Conservation (phyloP, 352 stramenopile genomes). For the Pythium phragmiticola region DNA sequence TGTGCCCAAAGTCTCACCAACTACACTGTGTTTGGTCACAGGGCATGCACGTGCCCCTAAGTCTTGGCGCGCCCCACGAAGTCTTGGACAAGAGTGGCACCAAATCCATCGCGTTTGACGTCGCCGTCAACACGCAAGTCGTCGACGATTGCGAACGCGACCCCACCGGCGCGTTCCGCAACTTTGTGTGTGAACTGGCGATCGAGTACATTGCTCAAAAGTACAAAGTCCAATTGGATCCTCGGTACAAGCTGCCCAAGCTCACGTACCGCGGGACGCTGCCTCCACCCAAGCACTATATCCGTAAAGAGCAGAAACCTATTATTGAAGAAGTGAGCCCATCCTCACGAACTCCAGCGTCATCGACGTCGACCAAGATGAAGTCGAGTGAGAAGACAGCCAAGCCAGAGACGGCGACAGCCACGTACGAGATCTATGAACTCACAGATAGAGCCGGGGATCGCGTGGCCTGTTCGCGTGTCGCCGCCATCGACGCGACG, state of each 20-base stretch:
- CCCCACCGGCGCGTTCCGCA: constrained; percentile 66
- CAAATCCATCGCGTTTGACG: constrained; percentile 66
- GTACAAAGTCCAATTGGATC: constrained; percentile 78
- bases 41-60: constrained; percentile 77
- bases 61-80: constrained; percentile 63
- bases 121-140: constrained; percentile 78
- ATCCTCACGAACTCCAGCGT: neutral
- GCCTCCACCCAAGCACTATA: constrained; percentile 76
- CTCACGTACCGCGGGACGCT: constrained; percentile 63
- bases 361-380: neutral
- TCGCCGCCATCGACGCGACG: constrained; percentile 32
- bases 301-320: constrained; percentile 64
- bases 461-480: constrained; percentile 32
- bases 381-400: neutral
- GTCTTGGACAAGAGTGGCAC: constrained; percentile 74
- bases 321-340: constrained; percentile 68
- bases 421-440: constrained; percentile 48
- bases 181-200: constrained; percentile 81
- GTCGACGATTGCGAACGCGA: constrained; percentile 63
- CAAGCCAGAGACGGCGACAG: constrained; percentile 6
- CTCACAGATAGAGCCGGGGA: constrained; percentile 11
- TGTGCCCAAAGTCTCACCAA: too few relatives aligned
- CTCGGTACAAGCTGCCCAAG: constrained; percentile 74
- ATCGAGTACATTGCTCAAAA: constrained; percentile 85
- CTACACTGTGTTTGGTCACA: constrained; percentile 14